These are phyloP conservation scores for Moringa oleifera DNA, from an alignment of 345 rosid genomes.

Conservation along the genomic window DNA sequence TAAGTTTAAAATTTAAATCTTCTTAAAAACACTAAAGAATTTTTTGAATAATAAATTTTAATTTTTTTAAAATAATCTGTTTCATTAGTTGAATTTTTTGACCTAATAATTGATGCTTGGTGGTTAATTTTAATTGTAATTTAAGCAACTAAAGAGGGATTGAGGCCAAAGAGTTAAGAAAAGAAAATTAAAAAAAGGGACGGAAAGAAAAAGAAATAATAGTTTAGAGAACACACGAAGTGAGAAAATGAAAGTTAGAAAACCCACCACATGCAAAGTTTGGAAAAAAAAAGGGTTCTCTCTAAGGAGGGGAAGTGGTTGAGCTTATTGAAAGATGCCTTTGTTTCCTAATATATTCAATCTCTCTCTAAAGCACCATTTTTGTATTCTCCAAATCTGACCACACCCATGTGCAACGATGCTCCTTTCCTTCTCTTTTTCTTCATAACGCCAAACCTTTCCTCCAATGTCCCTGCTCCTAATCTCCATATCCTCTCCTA, in stretches of 20 bases:
- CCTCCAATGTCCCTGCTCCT: constrained; percentile 28
- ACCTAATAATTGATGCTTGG: no score
- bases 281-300: background rate
- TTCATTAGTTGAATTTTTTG: no score
- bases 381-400: constrained; percentile 26
- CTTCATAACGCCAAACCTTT: constrained; percentile 14
- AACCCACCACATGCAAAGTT: constrained; percentile 32
- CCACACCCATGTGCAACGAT: constrained; percentile 48
- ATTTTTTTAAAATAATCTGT: no score
- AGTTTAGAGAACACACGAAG: background rate
- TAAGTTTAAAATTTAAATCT: no score
- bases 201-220: no score
- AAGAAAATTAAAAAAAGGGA: no score
- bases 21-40: no score
- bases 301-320: constrained; percentile 16
- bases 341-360: constrained; percentile 9
- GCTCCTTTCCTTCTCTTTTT: constrained; percentile 25
- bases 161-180: no score
- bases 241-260: background rate
- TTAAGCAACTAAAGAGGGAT: no score
- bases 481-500: constrained; percentile 12
- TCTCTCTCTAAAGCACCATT: constrained; percentile 4
- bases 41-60: no score
- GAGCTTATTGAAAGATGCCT: constrained; percentile 29
- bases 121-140: no score